These are phyloP conservation scores for Apiospora sp. DNA, from an alignment of 2,329 filamentous ascomycete species.

Conservation along the genomic window DNA sequence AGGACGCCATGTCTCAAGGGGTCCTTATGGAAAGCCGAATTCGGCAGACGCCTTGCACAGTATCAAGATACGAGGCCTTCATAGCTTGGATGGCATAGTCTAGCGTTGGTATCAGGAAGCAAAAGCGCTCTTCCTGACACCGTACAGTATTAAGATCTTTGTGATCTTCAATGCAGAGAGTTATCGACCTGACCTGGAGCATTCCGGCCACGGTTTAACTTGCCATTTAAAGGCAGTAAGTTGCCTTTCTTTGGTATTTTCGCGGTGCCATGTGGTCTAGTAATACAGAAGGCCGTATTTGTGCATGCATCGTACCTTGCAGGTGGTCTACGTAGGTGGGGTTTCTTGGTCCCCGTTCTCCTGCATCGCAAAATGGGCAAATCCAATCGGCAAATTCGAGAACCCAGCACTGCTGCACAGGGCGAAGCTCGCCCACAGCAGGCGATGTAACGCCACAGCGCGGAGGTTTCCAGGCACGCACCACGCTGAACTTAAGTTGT, in stretches of 20 bases:
- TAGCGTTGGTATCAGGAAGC: not conserved
- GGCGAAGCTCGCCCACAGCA: not conserved
- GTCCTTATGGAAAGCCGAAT: not conserved
- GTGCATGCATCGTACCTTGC: not conserved
- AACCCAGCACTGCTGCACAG: not conserved
- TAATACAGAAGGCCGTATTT: not conserved
- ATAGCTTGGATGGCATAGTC: not conserved
- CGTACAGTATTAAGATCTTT: not conserved
- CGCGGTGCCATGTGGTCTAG: not conserved
- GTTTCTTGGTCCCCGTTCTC: not conserved
- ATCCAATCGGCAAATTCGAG: not conserved
- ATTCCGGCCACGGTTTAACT: not conserved
- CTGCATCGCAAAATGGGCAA: not conserved
- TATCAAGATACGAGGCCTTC: not conserved
- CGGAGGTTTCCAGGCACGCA: constrained; percentile 9
- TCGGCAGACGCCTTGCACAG: too few relatives aligned
- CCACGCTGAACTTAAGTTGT: not conserved
- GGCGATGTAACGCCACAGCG: not conserved
- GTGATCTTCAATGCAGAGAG: not conserved
- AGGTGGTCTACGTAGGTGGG: not conserved
- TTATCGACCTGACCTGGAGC: not conserved
- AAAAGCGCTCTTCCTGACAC: not conserved
- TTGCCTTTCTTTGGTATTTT: too few relatives aligned
- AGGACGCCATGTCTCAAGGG: not conserved
- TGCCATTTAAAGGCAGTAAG: not conserved